Percentiles rank a stretch among this genome's conserved stretches.
Conservation (phyloP, 1,284 basidiomycete genomes). For the Coniferiporia weirii region DNA sequence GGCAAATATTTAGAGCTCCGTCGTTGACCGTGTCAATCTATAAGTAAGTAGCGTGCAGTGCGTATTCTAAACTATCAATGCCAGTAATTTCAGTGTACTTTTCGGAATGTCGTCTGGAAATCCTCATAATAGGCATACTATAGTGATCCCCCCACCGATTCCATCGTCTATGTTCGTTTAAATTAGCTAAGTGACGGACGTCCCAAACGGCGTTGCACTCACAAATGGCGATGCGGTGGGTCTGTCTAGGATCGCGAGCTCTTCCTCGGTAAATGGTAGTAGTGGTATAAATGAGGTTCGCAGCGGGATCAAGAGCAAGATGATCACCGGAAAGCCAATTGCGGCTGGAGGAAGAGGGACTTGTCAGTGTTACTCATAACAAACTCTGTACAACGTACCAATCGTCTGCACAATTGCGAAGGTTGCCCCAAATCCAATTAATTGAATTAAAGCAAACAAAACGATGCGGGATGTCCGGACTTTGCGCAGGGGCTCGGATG, state of each 20-base stretch:
- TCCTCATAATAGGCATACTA: slow-evolving; percentile 15
- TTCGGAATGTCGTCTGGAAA: neutral
- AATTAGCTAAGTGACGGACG: neutral
- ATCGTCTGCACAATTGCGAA: slow-evolving; percentile 92
- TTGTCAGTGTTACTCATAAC: neutral
- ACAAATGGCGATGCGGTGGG: slow-evolving; percentile 82
- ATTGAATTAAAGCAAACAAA: slow-evolving; percentile 78
- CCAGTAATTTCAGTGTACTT: too few relatives aligned
- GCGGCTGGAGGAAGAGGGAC: slow-evolving; percentile 47
- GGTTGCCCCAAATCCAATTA: slow-evolving; percentile 83
- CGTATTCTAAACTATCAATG: too few relatives aligned
- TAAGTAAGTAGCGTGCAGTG: too few relatives aligned
- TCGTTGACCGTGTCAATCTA: neutral
- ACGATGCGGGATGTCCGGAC: slow-evolving; percentile 75
- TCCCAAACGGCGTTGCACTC: slow-evolving; percentile 32
- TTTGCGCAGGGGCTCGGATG: slow-evolving; percentile 63
- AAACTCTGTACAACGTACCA: slow-evolving; percentile 40
- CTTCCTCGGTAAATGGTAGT: slow-evolving; percentile 74
- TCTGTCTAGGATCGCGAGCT: slow-evolving; percentile 82
- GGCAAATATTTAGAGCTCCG: neutral
- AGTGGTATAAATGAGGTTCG: slow-evolving; percentile 70
- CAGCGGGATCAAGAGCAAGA: slow-evolving; percentile 83
- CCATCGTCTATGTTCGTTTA: slow-evolving; percentile 42
- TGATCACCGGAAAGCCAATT: slow-evolving; percentile 90
- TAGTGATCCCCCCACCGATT: slow-evolving; percentile 47